A percentile compares a stretch with the other conserved stretches of the same genome.
Evolutionary conservation across 208 protist genomes (phyloP).

Genomic region (Trypanosoma melophagium): DNA sequence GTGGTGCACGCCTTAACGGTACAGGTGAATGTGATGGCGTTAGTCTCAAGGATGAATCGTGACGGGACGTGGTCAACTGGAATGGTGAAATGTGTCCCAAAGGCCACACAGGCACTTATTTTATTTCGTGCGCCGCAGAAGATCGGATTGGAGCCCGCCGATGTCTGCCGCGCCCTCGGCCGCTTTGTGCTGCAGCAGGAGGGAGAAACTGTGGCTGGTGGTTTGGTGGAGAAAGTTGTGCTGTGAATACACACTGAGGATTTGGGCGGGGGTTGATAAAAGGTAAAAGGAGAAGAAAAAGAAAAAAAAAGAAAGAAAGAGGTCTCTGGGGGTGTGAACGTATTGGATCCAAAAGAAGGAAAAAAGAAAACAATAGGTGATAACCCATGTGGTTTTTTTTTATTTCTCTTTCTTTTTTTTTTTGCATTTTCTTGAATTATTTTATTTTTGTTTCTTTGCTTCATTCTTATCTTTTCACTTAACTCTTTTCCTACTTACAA

Average conservation of each 20-base stretch:
- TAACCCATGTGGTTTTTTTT: neutral
- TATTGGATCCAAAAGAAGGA: neutral
- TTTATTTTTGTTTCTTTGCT: neutral
- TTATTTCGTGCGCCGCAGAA: conserved; percentile 53
- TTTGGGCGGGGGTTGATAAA: no score
- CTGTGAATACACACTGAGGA: conserved; percentile 8
- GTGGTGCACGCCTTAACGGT: conserved; percentile 70
- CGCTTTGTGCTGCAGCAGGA: conserved; percentile 84
- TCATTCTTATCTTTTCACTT: neutral
- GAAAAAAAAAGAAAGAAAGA: conserved; percentile 8
- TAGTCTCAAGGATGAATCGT: conserved; percentile 75
- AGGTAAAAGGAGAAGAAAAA: neutral
- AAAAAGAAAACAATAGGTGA: neutral
- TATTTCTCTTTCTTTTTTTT: conserved; percentile 2
- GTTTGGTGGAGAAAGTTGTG: conserved; percentile 65
- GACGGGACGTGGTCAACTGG: conserved; percentile 73
- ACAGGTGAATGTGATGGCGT: conserved; percentile 58
- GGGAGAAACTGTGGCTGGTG: conserved; percentile 74
- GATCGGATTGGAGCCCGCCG: conserved; percentile 66
- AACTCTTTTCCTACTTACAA: neutral
- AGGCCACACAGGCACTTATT: conserved; percentile 64
- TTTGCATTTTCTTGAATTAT: conserved; percentile 17
- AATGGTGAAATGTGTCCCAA: conserved; percentile 86
- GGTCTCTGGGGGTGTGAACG: no score
- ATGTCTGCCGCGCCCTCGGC: conserved; percentile 71